Conservation (phyloP, 495 filamentous ascomycete genomes). For the Penicillium subrubescens region DNA sequence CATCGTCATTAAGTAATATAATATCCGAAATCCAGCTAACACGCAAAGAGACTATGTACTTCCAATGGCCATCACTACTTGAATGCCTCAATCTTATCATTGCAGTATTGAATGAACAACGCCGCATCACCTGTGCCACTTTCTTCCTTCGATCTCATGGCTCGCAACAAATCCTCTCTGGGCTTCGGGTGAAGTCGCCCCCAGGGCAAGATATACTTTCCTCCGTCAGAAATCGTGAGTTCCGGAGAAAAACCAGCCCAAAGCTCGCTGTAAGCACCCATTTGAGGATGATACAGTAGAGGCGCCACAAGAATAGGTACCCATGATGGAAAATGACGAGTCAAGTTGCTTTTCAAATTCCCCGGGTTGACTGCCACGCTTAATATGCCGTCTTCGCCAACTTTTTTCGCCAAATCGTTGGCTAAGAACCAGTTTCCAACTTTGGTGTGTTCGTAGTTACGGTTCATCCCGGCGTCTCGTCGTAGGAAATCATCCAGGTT, state of each 20-base stretch:
- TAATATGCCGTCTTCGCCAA: constrained; percentile 25
- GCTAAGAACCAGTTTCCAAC: constrained; percentile 35
- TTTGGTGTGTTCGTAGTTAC: constrained; percentile 29
- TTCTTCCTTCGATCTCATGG: constrained; percentile 3
- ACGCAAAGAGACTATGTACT: background rate
- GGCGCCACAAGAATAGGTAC: constrained; percentile 21
- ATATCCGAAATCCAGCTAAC: background rate
- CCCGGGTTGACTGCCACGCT: constrained; percentile 25
- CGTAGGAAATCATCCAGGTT: constrained; percentile 4
- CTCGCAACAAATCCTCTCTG: constrained; percentile 4
- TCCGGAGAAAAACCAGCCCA: constrained; percentile 43
- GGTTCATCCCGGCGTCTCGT: constrained; percentile 5
- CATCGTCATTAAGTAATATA: background rate
- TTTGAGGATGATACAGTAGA: constrained; percentile 30
- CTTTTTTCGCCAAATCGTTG: constrained; percentile 11
- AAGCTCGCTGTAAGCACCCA: constrained; percentile 44
- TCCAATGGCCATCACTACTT: background rate
- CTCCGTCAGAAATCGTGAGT: constrained; percentile 31
- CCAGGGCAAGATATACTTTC: constrained; percentile 45
- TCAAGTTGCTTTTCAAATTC: constrained; percentile 5
- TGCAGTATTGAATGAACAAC: constrained; percentile 1
- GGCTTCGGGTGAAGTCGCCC: constrained; percentile 31
- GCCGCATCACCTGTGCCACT: background rate
- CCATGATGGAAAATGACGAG: constrained; percentile 9
- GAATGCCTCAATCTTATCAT: constrained; percentile 1